A percentile compares a stretch with the other conserved stretches of the same genome.
phyloP scores from a whole-genome alignment of 116 monocot genomes.

The Cymodocea nodosa region DNA sequence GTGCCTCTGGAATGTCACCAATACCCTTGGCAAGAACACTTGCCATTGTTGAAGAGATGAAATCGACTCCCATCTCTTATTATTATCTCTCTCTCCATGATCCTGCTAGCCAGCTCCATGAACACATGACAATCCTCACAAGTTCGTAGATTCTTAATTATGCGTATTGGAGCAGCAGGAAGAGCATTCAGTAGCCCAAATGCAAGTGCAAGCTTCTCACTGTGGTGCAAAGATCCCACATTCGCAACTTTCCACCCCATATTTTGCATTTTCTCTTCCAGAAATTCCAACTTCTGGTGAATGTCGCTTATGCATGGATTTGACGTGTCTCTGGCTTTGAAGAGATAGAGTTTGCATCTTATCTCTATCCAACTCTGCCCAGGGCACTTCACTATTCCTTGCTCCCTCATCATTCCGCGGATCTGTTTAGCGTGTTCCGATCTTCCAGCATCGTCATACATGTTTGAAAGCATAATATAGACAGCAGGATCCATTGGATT shows the following conservation, averaged over 20 bases:
- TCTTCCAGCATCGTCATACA: constrained; percentile 64
- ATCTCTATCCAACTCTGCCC: constrained; percentile 53
- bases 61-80: constrained; percentile 76
- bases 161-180: constrained; percentile 30
- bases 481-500: constrained; percentile 44
- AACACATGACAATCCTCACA: constrained; percentile 74
- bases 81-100: constrained; percentile 53
- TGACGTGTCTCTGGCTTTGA: constrained; percentile 8
- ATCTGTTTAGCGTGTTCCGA: constrained; percentile 34
- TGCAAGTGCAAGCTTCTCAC: constrained; percentile 76
- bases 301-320: constrained; percentile 7
- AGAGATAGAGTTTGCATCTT: constrained; percentile 8
- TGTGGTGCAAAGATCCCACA: constrained; percentile 19
- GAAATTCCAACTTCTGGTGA: constrained; percentile 7
- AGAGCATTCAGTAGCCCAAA: constrained; percentile 52
- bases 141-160: constrained; percentile 77
- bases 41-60: constrained; percentile 68
- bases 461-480: constrained; percentile 40
- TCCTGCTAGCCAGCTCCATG: constrained; percentile 49
- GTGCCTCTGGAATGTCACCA: constrained; percentile 30
- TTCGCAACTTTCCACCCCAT: neutral
- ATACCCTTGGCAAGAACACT: constrained; percentile 67
- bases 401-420: constrained; percentile 41
- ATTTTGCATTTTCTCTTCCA: constrained; percentile 5
- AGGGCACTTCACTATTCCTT: constrained; percentile 30